Conservation (phyloP, 768 basidiomycete species). For the Galerina marginata region DNA sequence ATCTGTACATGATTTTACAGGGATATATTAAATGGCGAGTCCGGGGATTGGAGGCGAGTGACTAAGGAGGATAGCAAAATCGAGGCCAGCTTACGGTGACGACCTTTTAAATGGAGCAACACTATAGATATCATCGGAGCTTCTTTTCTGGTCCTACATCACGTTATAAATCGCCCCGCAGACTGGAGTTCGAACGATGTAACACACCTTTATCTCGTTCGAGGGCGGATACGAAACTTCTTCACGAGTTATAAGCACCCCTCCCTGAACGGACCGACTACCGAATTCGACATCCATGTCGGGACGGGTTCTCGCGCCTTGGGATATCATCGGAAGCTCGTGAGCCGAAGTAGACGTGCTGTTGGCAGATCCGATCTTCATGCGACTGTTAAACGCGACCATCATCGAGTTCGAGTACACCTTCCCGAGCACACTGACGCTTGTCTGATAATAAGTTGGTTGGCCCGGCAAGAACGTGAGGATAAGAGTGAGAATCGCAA, state of each 20-base stretch:
- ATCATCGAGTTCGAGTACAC: constrained; percentile 21
- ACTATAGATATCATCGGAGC: too few relatives aligned
- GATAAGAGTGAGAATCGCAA: constrained; percentile 15
- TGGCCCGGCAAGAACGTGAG: constrained; percentile 14
- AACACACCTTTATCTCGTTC: background rate
- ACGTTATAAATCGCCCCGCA: too few relatives aligned
- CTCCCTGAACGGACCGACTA: background rate
- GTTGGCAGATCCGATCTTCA: constrained; percentile 4
- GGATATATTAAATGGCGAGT: too few relatives aligned
- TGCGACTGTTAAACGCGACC: constrained; percentile 18
- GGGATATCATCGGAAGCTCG: background rate
- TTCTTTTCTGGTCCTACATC: too few relatives aligned
- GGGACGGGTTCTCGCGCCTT: background rate
- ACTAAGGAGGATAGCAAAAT: too few relatives aligned
- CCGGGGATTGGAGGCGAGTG: too few relatives aligned
- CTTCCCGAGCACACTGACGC: constrained; percentile 14
- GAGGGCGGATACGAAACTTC: background rate
- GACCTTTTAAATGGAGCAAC: too few relatives aligned
- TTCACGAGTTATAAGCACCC: background rate
- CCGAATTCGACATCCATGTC: background rate
- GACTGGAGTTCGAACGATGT: background rate
- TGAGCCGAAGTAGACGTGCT: background rate
- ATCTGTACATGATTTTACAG: too few relatives aligned
- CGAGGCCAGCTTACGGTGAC: too few relatives aligned
- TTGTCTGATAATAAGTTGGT: constrained; percentile 16